These are phyloP conservation scores for Vitis hybrid DNA, from an alignment of 177 flowering plant genomes.

Conservation along the genomic window DNA sequence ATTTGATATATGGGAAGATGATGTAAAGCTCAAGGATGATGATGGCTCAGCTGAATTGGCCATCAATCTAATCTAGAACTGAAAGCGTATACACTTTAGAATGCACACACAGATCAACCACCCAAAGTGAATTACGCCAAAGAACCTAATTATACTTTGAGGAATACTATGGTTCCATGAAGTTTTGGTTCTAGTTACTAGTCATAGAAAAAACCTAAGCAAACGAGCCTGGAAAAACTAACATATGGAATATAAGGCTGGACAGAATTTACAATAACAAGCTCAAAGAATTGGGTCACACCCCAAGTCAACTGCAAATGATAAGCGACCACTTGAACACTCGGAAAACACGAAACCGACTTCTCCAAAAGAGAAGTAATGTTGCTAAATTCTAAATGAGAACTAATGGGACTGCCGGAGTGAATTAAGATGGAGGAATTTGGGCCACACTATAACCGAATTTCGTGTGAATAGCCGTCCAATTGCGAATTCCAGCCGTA, in stretches of 20 bases:
- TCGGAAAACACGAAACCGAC: not conserved
- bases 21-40: slow-evolving; percentile 56
- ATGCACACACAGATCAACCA: not conserved
- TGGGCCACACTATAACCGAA: not conserved
- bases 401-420: not conserved
- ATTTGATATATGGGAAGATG: slow-evolving; percentile 58
- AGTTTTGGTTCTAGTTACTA: not conserved
- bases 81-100: not conserved
- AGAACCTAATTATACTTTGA: not conserved
- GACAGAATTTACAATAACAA: not conserved
- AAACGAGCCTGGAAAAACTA: not conserved
- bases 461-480: not conserved
- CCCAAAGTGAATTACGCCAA: not conserved
- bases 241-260: not conserved
- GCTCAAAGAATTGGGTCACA: not conserved
- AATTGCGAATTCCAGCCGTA: no score
- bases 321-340: not conserved
- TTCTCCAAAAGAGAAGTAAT: not conserved
- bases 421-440: not conserved
- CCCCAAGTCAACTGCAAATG: not conserved
- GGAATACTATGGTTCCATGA: not conserved
- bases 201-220: not conserved
- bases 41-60: slow-evolving; percentile 47
- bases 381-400: not conserved
- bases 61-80: slow-evolving; percentile 24